Percentiles rank a stretch among this genome's conserved stretches.
Conservation (phyloP, 768 basidiomycete genomes). For the Mycena galopus region DNA sequence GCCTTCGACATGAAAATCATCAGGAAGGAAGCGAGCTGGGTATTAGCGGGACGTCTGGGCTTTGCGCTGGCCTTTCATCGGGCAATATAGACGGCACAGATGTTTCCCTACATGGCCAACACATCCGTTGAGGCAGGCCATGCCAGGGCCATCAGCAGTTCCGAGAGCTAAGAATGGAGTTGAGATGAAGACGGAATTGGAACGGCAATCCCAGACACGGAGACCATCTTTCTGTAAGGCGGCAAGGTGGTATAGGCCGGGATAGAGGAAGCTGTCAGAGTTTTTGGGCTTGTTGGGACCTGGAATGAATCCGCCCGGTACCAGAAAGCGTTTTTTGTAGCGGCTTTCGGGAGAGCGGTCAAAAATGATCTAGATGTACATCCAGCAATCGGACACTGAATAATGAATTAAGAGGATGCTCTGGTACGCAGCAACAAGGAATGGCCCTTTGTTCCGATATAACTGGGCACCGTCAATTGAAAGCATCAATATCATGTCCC, state of each 20-base stretch:
- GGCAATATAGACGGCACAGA: constrained; percentile 42
- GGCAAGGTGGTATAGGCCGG: constrained; percentile 41
- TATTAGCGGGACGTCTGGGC: constrained; percentile 38
- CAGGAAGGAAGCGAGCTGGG: constrained; percentile 37
- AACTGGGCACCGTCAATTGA: too few species aligned
- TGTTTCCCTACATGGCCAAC: constrained; percentile 42
- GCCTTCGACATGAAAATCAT: constrained; percentile 35
- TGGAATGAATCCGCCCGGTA: too few species aligned
- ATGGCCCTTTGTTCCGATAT: too few species aligned
- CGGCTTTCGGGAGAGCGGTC: too few species aligned
- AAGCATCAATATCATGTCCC: constrained; percentile 38
- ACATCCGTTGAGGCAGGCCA: constrained; percentile 40
- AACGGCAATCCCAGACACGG: constrained; percentile 37
- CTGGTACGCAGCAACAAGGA: constrained; percentile 43
- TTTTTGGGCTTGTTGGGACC: too few species aligned
- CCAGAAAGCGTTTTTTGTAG: too few species aligned
- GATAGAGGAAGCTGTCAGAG: too few species aligned
- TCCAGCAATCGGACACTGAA: constrained; percentile 34
- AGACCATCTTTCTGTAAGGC: constrained; percentile 35
- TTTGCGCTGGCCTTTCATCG: constrained; percentile 34
- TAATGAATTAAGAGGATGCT: constrained; percentile 41
- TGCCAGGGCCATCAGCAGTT: too few species aligned
- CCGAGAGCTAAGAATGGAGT: constrained; percentile 16
- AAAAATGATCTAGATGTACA: too few species aligned
- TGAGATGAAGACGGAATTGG: background rate